Percentiles rank a stretch among this genome's conserved stretches.
Evolutionary conservation across 352 stramenopile genomes (phyloP).

Genomic region (Pythium phragmiticola): DNA sequence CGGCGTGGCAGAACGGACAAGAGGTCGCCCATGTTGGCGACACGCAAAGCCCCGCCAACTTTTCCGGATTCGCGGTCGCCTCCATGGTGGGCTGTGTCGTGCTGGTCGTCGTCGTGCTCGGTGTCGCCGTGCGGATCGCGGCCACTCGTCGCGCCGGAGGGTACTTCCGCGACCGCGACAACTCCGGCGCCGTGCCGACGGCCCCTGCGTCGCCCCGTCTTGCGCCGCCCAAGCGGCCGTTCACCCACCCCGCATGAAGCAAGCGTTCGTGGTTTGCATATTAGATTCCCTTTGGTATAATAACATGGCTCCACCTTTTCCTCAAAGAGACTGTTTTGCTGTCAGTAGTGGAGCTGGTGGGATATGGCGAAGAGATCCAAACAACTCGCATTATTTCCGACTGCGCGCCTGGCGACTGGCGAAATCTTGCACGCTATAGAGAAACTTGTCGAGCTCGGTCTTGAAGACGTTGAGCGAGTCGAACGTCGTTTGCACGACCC

Average conservation of each 20-base stretch:
- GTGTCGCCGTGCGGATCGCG: conserved; percentile 34
- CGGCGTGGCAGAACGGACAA: conserved; percentile 37
- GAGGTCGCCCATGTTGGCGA: conserved; percentile 39
- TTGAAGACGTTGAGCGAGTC: conserved; percentile 71
- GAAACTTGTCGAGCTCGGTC: conserved; percentile 62
- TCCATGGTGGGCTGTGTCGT: conserved; percentile 33
- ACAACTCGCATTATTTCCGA: too few relatives aligned
- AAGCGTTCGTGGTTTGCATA: conserved; percentile 5
- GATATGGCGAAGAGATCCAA: too few relatives aligned
- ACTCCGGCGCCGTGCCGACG: too few relatives aligned
- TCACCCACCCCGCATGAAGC: conserved; percentile 29
- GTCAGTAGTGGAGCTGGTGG: too few relatives aligned
- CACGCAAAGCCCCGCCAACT: conserved; percentile 6
- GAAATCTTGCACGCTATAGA: conserved; percentile 40
- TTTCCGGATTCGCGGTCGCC: conserved; percentile 29
- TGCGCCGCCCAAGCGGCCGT: conserved; percentile 29
- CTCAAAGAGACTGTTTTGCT: neutral
- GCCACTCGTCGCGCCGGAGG: too few relatives aligned
- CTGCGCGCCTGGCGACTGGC: conserved; percentile 13
- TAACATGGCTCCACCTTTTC: conserved; percentile 1
- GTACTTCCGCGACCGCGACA: too few relatives aligned
- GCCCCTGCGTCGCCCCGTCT: conserved; percentile 28
- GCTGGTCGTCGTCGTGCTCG: conserved; percentile 33
- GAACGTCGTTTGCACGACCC: conserved; percentile 50
- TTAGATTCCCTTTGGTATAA: neutral